Evolutionary conservation across 768 basidiomycete species (phyloP).

Genomic region (Rhizopogon vesiculosus): DNA sequence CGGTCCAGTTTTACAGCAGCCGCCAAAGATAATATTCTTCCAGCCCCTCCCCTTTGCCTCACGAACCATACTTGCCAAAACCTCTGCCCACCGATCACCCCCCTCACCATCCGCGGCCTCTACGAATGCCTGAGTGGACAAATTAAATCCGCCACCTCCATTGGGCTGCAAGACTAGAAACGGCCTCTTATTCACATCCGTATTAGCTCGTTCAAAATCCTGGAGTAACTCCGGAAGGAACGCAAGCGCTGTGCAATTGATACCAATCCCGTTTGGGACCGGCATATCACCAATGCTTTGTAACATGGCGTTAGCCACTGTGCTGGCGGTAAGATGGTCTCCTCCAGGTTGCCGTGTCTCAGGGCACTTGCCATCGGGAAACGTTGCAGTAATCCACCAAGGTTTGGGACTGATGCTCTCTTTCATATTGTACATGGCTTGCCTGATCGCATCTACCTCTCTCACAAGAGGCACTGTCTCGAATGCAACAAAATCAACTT

Average conservation of each 20-base stretch:
- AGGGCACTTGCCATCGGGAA: conserved; percentile 45
- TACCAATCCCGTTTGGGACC: conserved; percentile 54
- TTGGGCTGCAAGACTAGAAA: conserved; percentile 73
- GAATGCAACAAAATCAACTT: conserved; percentile 64
- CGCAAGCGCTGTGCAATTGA: conserved; percentile 64
- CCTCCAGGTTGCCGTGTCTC: conserved; percentile 29
- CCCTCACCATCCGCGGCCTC: neutral
- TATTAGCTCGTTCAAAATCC: conserved; percentile 27
- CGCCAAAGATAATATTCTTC: conserved; percentile 56
- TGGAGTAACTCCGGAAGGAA: conserved; percentile 36
- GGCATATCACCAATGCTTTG: conserved; percentile 15
- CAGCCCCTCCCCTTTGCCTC: conserved; percentile 26
- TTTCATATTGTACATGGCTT: conserved; percentile 29
- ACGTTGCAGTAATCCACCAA: conserved; percentile 75
- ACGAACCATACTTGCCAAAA: conserved; percentile 22
- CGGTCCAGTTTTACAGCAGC: conserved; percentile 64
- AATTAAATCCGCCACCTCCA: conserved; percentile 54
- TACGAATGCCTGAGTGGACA: conserved; percentile 40
- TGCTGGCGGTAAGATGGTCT: conserved; percentile 23
- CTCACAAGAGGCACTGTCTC: conserved; percentile 70
- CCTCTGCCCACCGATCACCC: conserved; percentile 30
- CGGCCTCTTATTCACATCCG: conserved; percentile 23
- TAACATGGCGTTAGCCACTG: conserved; percentile 42
- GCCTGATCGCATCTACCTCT: conserved; percentile 62
- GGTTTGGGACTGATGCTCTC: conserved; percentile 34